Base-by-base conservation (phyloP, 108 stramenopile genomes). In the Bacterosira constricta region DNA sequence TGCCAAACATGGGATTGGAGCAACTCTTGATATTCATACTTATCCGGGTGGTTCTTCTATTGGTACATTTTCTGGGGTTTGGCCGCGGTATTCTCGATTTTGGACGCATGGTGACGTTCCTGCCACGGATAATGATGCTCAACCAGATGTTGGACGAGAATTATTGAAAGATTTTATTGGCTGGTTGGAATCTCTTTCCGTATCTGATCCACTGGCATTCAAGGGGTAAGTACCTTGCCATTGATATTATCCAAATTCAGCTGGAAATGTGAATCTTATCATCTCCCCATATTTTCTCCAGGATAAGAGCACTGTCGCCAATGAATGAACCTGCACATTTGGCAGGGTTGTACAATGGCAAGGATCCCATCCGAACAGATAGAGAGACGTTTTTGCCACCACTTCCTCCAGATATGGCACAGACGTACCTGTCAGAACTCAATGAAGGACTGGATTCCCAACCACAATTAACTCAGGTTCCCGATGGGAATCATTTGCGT, bases 251-350 rank as follows among this genome's bases (percentile, higher is more conserved):
- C 18, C 7, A 18, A 18, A 23, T 50, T 50, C 52, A 15, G 27
- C 10, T 30, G 29, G 7, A 27, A 34, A 54, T 15, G 1, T 1
- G 11, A 30, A 54, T 31, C 53, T 54, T 13, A n/a, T 34, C 34
- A 34, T 13, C 15, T 30, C 53, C 29, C 13, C 53, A n/a, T 47
- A 18, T 9, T 13, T 32, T 29, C 23, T 8, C 51, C 31, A 56
- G 55, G 32, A 56, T 91, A 27, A 41, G 83, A 49, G 86, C 81
- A 3, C 42, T 91, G 41, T 76, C 86, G 5, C 90, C 90, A 9
- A 91, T 91, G 90, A 91, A 91, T 62, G 90, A 91, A 37, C 90
- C 90, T 27, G 90, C 87, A 0, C 90, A 91, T 49, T 71, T 91
- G 70, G 86, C 90, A n/a, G 86, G 86, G 21, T 83, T 81, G 61